These are phyloP conservation scores for Russula dissimulans DNA, from an alignment of 768 basidiomycete species.

Conservation along the genomic window DNA sequence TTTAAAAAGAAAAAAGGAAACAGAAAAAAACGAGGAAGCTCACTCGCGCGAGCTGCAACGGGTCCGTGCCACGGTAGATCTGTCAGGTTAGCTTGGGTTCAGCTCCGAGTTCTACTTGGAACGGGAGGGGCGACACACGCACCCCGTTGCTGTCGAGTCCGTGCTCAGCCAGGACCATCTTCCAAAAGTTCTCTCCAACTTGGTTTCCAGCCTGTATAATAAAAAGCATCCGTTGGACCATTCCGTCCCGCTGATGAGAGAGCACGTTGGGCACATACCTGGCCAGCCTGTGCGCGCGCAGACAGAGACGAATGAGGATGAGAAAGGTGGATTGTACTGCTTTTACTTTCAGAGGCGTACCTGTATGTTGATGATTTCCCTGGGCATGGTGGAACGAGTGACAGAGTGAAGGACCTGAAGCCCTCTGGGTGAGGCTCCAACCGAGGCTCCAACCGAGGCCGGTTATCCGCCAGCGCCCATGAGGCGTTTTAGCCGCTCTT, in stretches of 20 bases:
- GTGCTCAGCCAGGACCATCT: conserved; percentile 78
- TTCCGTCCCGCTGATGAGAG: background rate
- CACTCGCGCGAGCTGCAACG: conserved; percentile 66
- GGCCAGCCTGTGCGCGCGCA: conserved; percentile 45
- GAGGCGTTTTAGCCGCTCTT: conserved; percentile 12
- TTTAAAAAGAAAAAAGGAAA: background rate
- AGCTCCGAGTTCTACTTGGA: background rate
- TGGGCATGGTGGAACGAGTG: conserved; percentile 37
- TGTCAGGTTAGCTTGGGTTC: conserved; percentile 28
- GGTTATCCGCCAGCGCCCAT: background rate
- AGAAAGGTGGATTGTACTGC: too few relatives aligned
- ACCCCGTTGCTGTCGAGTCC: conserved; percentile 70
- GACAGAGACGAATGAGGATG: background rate
- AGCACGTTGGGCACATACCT: conserved; percentile 37
- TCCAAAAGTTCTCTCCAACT: conserved; percentile 85
- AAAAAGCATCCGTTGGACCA: background rate
- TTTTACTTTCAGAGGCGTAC: conserved; percentile 24
- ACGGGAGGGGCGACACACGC: conserved; percentile 19
- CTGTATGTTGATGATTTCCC: conserved; percentile 81
- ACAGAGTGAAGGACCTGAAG: background rate
- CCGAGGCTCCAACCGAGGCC: background rate
- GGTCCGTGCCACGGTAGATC: conserved; percentile 62
- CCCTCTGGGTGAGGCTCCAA: conserved; percentile 2
- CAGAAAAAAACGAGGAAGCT: conserved; percentile 12
- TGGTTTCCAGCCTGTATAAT: conserved; percentile 55